Evolutionary conservation across 2,329 filamentous ascomycete genomes (phyloP), one percentile per base, ranked within the genome.

Genomic region (Parascedosporium putredinis): DNA sequence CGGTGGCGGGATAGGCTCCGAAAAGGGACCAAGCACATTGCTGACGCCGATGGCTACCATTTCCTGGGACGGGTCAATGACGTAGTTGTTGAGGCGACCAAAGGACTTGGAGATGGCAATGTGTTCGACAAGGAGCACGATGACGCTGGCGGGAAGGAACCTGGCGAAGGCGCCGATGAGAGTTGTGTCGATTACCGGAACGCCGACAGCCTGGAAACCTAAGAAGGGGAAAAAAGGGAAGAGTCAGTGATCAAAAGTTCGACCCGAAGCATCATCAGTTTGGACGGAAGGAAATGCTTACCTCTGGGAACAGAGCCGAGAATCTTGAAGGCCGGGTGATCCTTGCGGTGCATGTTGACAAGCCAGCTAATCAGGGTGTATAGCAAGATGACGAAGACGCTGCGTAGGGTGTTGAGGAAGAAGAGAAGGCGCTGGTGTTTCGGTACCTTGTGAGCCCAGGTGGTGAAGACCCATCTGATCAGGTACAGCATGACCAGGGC

Each of bases 301-400:
- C 79, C 89, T 70, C 88, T 77, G 20, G 93, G 93, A 5, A 98
- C 88, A 2, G 62, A 67, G 3, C 82, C 81, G 1, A 97, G 69
- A 48, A 96, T 83, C 55, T 73, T 78, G 69, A 97, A 93, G 5
- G 74, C 68, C 0, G 86, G 83, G 4, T 84, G 63, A 3, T 75
- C 64, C 46, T 71, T 75, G 52, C 77, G 79, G 55, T 86, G 66
- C 59, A 81, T 77, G 66, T 97, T 96, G 56, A 83, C 81, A 33
- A 93, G 71, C 71, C 83, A 96, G 66, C 88, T 93, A 62, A 97
- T 84, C 69, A 95, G 73, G 36, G 90, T 95, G 69, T 94, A 98
- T 5, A 96, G 72, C 23, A 96, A 66, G 56, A 98, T 95, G 57
- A 95, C 84, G 60, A 96, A 95, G 1, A 84, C 88, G 0, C 90